These are phyloP conservation scores for Cercospora sojina DNA, from an alignment of 2,329 filamentous ascomycete genomes.

Conservation along the genomic window DNA sequence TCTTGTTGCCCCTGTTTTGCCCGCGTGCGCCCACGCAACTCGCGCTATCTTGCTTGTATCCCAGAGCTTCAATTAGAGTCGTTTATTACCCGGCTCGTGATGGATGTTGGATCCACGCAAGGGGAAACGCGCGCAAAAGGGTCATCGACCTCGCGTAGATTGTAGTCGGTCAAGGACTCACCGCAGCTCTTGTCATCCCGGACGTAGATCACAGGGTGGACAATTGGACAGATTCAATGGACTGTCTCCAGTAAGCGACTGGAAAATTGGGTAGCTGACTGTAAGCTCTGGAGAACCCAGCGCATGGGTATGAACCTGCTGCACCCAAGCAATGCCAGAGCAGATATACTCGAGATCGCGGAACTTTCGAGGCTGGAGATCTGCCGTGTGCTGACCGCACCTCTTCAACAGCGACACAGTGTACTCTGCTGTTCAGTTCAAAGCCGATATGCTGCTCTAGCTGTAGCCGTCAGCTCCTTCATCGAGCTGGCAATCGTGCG, in stretches of 20 bases:
- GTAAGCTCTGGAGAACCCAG: conserved; percentile 3
- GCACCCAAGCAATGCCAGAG: conserved; percentile 12
- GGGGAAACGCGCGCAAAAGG: not conserved
- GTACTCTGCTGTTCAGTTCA: not conserved
- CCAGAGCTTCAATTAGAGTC: not conserved
- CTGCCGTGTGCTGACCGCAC: conserved; percentile 1
- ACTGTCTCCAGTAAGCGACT: not conserved
- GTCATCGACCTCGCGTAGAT: not conserved
- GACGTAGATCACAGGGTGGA: not conserved
- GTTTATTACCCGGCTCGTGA: not conserved
- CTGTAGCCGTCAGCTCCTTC: not conserved
- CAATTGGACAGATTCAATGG: not conserved
- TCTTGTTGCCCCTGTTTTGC: not conserved
- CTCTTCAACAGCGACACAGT: not conserved
- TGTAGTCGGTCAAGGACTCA: not conserved
- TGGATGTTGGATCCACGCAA: not conserved
- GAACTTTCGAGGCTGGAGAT: conserved; percentile 2
- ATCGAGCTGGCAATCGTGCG: not conserved
- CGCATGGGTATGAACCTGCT: conserved; percentile 4
- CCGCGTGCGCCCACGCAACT: not conserved
- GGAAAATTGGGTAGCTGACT: not conserved
- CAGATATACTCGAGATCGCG: conserved; percentile 16
- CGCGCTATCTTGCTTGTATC: not conserved
- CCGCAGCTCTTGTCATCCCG: not conserved
- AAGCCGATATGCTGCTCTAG: not conserved